Conservation (phyloP, 805 yeast species). For the Nakazawaea laoshanensis region DNA sequence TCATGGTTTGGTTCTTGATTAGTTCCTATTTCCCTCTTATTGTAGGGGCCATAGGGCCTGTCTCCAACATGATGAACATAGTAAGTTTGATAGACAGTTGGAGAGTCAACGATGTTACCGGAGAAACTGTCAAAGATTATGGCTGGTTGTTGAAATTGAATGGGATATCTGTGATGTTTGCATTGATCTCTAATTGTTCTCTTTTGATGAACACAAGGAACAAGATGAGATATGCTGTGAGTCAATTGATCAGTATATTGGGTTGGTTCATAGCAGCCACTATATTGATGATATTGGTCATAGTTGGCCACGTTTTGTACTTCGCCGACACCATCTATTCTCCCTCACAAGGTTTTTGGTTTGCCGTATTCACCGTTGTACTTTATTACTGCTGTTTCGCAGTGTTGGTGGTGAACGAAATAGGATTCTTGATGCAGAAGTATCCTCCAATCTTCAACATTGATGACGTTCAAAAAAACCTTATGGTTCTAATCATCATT, state of each 20-base stretch:
- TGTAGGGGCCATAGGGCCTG: constrained; percentile 73
- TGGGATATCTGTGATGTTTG: constrained; percentile 53
- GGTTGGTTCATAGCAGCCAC: constrained; percentile 59
- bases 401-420: constrained; percentile 45
- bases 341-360: constrained; percentile 70
- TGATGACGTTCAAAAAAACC: constrained; percentile 55
- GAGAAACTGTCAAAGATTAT: constrained; percentile 26
- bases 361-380: constrained; percentile 56
- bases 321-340: constrained; percentile 16
- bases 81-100: constrained; percentile 67
- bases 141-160: constrained; percentile 46
- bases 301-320: constrained; percentile 25
- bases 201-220: constrained; percentile 63
- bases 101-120: constrained; percentile 30
- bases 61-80: constrained; percentile 66
- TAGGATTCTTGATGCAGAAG: constrained; percentile 49
- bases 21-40: constrained; percentile 68
- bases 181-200: constrained; percentile 60
- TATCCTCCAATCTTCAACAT: constrained; percentile 70
- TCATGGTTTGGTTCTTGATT: constrained; percentile 48
- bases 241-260: constrained; percentile 53
- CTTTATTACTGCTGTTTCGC: constrained; percentile 52
- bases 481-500: constrained; percentile 64
- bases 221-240: constrained; percentile 43
- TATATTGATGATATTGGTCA: constrained; percentile 41